Conservation (phyloP, 2,329 filamentous ascomycete genomes). For the Paraconiothyrium brasiliense region DNA sequence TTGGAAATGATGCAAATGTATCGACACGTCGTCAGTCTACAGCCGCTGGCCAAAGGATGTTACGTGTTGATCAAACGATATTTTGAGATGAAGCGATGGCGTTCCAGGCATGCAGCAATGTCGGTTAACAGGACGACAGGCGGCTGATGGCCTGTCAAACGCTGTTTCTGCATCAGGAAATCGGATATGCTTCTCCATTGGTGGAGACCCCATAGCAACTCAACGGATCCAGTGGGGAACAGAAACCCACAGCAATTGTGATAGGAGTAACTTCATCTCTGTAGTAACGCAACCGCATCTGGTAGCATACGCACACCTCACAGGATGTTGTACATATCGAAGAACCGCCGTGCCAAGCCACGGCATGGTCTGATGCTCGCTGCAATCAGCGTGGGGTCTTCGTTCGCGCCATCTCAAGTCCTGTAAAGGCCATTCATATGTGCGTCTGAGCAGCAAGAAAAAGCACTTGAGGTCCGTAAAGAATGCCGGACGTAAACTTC, state of each 20-base stretch:
- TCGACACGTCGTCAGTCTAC: slow-evolving; percentile 2
- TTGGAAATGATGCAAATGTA: neutral
- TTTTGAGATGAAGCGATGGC: neutral
- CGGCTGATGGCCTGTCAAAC: neutral
- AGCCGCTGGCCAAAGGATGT: neutral
- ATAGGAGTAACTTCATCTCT: neutral
- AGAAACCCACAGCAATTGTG: neutral
- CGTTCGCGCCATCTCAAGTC: neutral
- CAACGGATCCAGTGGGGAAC: neutral
- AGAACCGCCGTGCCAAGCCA: neutral
- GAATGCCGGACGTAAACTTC: neutral
- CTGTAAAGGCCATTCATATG: neutral
- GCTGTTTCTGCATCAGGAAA: slow-evolving; percentile 6
- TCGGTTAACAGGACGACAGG: neutral
- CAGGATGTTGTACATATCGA: neutral
- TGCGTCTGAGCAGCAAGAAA: neutral
- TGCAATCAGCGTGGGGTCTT: neutral
- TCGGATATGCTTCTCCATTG: slow-evolving; percentile 5
- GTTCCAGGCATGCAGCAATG: neutral
- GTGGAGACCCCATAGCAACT: neutral
- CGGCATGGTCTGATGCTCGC: neutral
- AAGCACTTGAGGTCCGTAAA: neutral
- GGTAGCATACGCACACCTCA: neutral
- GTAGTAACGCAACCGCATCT: neutral
- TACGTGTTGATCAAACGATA: neutral